These are phyloP conservation scores for Aspergillus cavernicola DNA, from an alignment of 495 filamentous ascomycete species.

Conservation along the genomic window DNA sequence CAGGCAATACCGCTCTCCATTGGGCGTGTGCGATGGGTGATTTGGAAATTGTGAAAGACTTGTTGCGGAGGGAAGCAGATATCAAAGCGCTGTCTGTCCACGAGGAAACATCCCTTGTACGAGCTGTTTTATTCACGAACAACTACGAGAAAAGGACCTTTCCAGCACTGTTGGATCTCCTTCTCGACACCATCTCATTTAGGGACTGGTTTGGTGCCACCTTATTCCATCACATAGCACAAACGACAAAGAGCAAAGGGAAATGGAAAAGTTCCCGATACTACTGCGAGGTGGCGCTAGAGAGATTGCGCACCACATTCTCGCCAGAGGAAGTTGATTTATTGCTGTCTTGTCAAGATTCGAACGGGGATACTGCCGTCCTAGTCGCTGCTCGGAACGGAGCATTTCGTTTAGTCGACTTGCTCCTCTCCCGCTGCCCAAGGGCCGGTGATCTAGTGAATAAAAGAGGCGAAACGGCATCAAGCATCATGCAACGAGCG, in stretches of 20 bases:
- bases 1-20: constrained; percentile 84
- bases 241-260: constrained; percentile 70
- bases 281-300: constrained; percentile 86
- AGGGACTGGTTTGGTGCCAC: constrained; percentile 75
- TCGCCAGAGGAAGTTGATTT: constrained; percentile 64
- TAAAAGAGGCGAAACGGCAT: constrained; percentile 69
- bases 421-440: constrained; percentile 53
- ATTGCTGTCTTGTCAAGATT: constrained; percentile 70
- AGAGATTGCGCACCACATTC: constrained; percentile 69
- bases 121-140: constrained; percentile 93
- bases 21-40: constrained; percentile 99
- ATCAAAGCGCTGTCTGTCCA: constrained; percentile 62
- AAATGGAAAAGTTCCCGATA: constrained; percentile 84
- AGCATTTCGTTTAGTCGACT: constrained; percentile 41
- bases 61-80: constrained; percentile 72
- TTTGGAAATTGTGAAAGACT: constrained; percentile 78
- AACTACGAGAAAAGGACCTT: constrained; percentile 90
- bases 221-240: constrained; percentile 88
- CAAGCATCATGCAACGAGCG: constrained; percentile 58
- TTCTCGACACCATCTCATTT: constrained; percentile 69
- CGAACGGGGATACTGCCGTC: constrained; percentile 81
- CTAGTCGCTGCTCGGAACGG: constrained; percentile 77
- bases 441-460: constrained; percentile 79
- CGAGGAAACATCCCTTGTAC: constrained; percentile 91
- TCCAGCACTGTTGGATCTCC: constrained; percentile 69